Evolutionary conservation across 2,329 filamentous ascomycete species (phyloP), one percentile per base, ranked within the genome.

Genomic region (Herpotrichia juniperi): DNA sequence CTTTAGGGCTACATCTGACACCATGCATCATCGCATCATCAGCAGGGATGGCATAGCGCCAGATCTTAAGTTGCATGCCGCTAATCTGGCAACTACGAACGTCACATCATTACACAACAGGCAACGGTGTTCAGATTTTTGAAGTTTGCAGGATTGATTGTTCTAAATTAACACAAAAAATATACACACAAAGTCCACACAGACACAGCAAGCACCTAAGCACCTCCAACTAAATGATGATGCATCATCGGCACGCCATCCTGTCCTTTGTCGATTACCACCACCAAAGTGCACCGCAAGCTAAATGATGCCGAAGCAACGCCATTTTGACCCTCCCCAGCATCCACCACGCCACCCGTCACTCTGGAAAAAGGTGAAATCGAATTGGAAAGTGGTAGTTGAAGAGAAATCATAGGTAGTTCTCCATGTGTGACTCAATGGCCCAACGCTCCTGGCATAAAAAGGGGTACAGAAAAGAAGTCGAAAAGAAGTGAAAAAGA

Each of bases 181-280:
- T 67, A 67, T 67, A 60, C 66, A 69, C 60, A 67, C 55, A 64
- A 61, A 57, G 37, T 40, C 37, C 25, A 40, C 37, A 25, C 4
- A 47, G 24, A 25, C n/a, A 28, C 9, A 5, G 25, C 42, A 19
- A 3, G n/a, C 5, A 3, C 6, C n/a, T 22, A n/a, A 25, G 14
- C 25, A 32, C 24, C 10, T 5, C 43, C 43, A 11, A 14, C 24
- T 30, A 28, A 11, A 40, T 43, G 37, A 40, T 40, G 37, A n/a
- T n/a, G n/a, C n/a, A n/a, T n/a, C 37, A 40, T 40, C 12, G 21
- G 21, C 21, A 2, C 25, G 19, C 10, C 40, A 43, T 30, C n/a
- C n/a, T 25, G 14, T 28, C 40, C 14, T 9, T 21, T 17, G 9
- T 21, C 40, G 43, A 24, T 34, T 47, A 46, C 53, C 54, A 14